Base-by-base conservation (phyloP, 2,329 filamentous ascomycete species). In the Amylocarpus encephaloides region DNA sequence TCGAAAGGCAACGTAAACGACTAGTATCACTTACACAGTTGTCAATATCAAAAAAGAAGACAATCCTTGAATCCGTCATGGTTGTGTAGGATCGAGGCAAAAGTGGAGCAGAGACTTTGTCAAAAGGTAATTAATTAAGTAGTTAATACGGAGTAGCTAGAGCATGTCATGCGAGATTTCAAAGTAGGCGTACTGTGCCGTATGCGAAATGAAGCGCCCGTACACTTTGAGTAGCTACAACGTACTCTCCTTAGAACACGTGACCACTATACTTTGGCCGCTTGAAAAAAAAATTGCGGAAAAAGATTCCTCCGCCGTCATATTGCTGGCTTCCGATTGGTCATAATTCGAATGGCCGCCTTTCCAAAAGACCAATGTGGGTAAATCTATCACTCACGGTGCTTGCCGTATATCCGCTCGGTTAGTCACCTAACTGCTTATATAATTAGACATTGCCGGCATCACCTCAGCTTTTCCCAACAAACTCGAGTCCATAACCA, bases 1-100 rank as follows among this genome's bases (percentile, higher is more conserved):
- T 33, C 16, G 39, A 12, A 15, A 36, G 32, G n/a, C n/a, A 19
- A 34, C 4, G 19, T 26, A 12, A 46, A 11, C 39, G 19, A 10
- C n/a, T 12, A 18, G 18, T 16, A 29, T 32, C 32, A 72, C 78
- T 56, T 73, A 83, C 80, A 70, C 94, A 98, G 66, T 98, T 98
- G 75, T 98, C 93, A 65, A 98, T 97, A 67, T 98, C 93, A 66
- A 96, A 97, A 68, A 80, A 83, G 67, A 83, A 79, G 16, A 87
- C 74, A 1, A 76, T 74, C 55, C 79, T 67, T 36, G 53, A 46
- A 44, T 59, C 59, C 18, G 48, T 60, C 30, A 22, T 48, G 19
- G 22, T 12, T 29, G 40, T n/a, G 40, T 43, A 13, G 40, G 18
- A 22, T 40, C 38, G 3, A 16, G 38, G 18, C 11, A 40, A 11